A percentile compares a stretch with the other conserved stretches of the same genome.
phyloP scores from a whole-genome alignment of 2,329 filamentous ascomycete species.

The Ophiostoma triangulosporum region DNA sequence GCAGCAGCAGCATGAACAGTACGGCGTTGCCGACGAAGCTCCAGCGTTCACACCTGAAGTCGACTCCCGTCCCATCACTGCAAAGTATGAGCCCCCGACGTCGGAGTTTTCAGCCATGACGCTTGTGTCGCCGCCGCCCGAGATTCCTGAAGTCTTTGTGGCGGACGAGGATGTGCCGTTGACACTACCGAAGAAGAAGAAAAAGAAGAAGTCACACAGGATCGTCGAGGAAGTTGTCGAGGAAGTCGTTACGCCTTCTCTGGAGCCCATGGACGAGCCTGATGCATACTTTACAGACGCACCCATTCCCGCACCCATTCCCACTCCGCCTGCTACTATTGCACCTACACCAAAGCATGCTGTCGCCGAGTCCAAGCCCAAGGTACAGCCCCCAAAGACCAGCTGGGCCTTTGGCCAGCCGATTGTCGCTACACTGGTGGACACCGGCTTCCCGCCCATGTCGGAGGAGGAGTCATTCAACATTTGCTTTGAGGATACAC shows the following conservation, averaged over 20 bases:
- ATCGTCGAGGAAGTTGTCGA: neutral
- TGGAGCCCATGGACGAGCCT: neutral
- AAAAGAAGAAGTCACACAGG: neutral
- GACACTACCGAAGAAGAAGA: neutral
- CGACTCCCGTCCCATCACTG: neutral
- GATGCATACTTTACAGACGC: no score
- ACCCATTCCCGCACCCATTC: neutral
- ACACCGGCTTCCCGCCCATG: conserved; percentile 33
- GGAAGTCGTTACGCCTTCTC: neutral
- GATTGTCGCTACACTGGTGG: conserved; percentile 36
- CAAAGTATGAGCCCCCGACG: neutral
- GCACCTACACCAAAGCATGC: neutral
- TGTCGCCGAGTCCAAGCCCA: neutral
- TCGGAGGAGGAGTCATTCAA: conserved; percentile 39
- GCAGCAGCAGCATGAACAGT: neutral
- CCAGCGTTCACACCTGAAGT: neutral
- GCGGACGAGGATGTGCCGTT: neutral
- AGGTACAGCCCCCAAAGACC: neutral
- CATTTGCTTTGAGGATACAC: conserved; percentile 37
- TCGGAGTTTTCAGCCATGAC: conserved; percentile 2
- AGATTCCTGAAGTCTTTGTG: conserved; percentile 12
- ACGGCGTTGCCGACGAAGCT: conserved; percentile 21
- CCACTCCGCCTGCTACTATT: neutral
- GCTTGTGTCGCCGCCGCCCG: conserved; percentile 20
- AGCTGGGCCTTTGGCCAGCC: conserved; percentile 49